Conservation (phyloP, 1,284 basidiomycete species). For the Porodaedalea pini region DNA sequence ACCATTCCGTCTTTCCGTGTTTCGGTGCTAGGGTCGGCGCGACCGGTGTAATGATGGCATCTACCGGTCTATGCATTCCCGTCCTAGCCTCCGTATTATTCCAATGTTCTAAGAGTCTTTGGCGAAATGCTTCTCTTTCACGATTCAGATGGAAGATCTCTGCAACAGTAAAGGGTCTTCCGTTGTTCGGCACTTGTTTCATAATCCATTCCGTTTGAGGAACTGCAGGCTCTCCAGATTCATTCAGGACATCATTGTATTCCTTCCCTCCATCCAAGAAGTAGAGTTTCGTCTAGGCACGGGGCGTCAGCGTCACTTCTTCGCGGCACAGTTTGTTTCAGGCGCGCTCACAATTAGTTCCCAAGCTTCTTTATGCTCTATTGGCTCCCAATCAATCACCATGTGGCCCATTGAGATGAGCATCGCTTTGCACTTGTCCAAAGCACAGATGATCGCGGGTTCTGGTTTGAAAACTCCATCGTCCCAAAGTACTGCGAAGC, state of each 20-base stretch:
- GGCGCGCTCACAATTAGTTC: slow-evolving; percentile 42
- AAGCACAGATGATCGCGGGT: slow-evolving; percentile 48
- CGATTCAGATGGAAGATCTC: slow-evolving; percentile 43
- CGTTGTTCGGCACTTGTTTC: slow-evolving; percentile 36
- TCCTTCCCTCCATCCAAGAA: slow-evolving; percentile 49
- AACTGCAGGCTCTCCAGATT: slow-evolving; percentile 37
- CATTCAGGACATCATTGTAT: slow-evolving; percentile 38
- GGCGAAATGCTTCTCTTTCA: slow-evolving; percentile 43
- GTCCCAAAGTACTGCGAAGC: slow-evolving; percentile 51
- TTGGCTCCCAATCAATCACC: slow-evolving; percentile 46
- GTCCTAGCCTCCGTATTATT: slow-evolving; percentile 43
- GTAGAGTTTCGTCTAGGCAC: slow-evolving; percentile 42
- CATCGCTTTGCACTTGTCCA: slow-evolving; percentile 41
- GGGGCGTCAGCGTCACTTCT: background rate
- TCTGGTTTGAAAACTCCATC: slow-evolving; percentile 54
- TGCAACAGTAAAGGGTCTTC: slow-evolving; percentile 35
- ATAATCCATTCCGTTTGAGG: slow-evolving; percentile 48
- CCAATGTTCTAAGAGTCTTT: slow-evolving; percentile 48
- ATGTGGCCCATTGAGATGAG: slow-evolving; percentile 52
- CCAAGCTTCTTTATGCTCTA: slow-evolving; percentile 46
- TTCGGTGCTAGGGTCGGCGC: slow-evolving; percentile 49
- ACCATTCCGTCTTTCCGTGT: slow-evolving; percentile 49
- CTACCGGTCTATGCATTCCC: slow-evolving; percentile 48
- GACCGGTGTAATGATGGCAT: slow-evolving; percentile 53
- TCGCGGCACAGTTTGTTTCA: background rate